These are phyloP conservation scores for Boletus coccyginus DNA, from an alignment of 768 basidiomycete species.

Conservation along the genomic window DNA sequence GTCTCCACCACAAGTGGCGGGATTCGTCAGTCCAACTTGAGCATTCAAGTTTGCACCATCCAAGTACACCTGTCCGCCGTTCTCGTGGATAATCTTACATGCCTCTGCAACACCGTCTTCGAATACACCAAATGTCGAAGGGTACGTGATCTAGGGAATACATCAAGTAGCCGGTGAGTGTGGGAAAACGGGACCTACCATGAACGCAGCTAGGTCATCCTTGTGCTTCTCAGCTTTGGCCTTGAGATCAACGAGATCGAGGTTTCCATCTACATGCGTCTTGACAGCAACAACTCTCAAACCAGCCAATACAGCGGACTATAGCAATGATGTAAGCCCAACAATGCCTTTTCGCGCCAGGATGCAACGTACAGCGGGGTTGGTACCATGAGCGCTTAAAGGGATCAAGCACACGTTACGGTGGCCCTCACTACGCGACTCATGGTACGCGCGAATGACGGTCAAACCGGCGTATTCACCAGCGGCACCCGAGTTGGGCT, in stretches of 20 bases:
- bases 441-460: constrained; percentile 93
- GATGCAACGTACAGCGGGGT: constrained; percentile 75
- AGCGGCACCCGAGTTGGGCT: constrained; percentile 98
- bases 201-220: constrained; percentile 91
- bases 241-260: constrained; percentile 84
- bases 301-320: constrained; percentile 97
- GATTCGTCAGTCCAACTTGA: constrained; percentile 89
- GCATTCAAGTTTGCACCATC: constrained; percentile 95
- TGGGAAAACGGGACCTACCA: constrained; percentile 51
- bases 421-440: constrained; percentile 79
- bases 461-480: constrained; percentile 97
- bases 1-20: constrained; percentile 93
- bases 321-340: constrained; percentile 16
- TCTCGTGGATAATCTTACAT: constrained; percentile 89
- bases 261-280: constrained; percentile 79
- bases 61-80: constrained; percentile 96
- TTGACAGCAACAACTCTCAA: constrained; percentile 97
- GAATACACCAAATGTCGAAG: constrained; percentile 97
- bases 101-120: constrained; percentile 89
- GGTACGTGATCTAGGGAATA: constrained; percentile 78
- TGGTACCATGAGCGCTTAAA: constrained; percentile 95
- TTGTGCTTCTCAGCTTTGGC: constrained; percentile 89
- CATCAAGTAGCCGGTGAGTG: constrained; percentile 5
- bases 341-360: background rate
- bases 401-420: constrained; percentile 94